Conservation (phyloP, 805 yeast species). For the Wickerhamomyces strasburgensis region DNA sequence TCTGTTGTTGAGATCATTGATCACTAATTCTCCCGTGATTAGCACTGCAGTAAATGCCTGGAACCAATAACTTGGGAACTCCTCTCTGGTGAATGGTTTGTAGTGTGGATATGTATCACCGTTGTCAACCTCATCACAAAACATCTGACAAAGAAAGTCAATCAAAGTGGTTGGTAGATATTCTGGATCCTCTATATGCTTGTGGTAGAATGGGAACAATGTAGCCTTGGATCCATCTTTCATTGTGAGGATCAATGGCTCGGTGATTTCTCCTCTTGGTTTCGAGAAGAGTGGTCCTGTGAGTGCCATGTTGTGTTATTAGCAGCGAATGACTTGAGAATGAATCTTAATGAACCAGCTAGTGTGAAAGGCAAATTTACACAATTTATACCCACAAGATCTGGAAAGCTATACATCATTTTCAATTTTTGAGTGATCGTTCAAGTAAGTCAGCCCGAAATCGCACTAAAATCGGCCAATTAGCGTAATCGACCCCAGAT, state of each 20-base stretch:
- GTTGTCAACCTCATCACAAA: slow-evolving; percentile 61
- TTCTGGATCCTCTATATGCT: slow-evolving; percentile 21
- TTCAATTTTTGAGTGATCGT: too few species aligned
- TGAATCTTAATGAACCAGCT: too few species aligned
- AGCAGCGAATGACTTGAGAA: too few species aligned
- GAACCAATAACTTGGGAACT: slow-evolving; percentile 64
- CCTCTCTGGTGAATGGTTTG: slow-evolving; percentile 36
- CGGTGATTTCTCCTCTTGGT: slow-evolving; percentile 31
- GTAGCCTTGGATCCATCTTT: slow-evolving; percentile 48
- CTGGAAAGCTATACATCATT: too few species aligned
- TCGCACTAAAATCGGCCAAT: too few species aligned
- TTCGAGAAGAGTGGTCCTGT: slow-evolving; percentile 30
- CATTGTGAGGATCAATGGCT: slow-evolving; percentile 31
- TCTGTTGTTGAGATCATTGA: slow-evolving; percentile 20
- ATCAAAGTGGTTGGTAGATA: slow-evolving; percentile 48
- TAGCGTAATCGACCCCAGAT: too few species aligned
- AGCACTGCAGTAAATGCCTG: slow-evolving; percentile 60
- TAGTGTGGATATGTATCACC: slow-evolving; percentile 75
- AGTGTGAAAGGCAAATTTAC: too few species aligned
- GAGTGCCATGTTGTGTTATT: slow-evolving; percentile 11
- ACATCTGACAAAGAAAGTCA: slow-evolving; percentile 40
- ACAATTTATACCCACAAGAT: too few species aligned
- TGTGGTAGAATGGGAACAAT: slow-evolving; percentile 51
- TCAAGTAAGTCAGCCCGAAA: too few species aligned
- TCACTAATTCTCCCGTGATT: slow-evolving; percentile 36